A percentile compares a stretch with the other conserved stretches of the same genome.
Conservation (phyloP, 2,329 filamentous ascomycete species). For the Diaporthe vexans region DNA sequence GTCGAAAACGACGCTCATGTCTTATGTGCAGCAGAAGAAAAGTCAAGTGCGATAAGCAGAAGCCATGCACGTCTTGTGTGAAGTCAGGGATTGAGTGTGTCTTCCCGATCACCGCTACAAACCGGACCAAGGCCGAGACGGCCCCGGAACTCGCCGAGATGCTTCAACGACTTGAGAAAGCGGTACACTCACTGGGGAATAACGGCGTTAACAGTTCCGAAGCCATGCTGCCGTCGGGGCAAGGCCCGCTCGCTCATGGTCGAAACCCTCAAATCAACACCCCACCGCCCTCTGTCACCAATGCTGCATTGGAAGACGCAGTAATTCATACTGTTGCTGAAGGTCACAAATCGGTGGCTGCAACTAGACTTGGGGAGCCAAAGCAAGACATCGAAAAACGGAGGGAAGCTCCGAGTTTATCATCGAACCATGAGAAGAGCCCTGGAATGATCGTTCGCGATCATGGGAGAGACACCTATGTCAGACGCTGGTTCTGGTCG, state of each 20-base stretch:
- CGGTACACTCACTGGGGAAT: background rate
- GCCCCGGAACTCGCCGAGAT: background rate
- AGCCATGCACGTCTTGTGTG: background rate
- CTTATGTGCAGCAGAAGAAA: constrained; percentile 9
- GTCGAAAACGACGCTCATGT: background rate
- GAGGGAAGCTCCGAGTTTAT: background rate
- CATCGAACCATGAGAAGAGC: background rate
- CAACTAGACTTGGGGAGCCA: background rate
- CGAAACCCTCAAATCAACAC: background rate
- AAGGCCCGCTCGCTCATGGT: too few relatives aligned
- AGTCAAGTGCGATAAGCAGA: constrained; percentile 4
- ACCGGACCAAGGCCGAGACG: background rate
- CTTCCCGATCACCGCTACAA: background rate
- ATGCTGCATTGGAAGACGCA: too few relatives aligned
- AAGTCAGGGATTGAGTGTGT: background rate
- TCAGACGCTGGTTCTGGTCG: background rate
- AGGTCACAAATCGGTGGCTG: background rate
- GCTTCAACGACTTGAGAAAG: background rate
- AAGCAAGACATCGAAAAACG: background rate
- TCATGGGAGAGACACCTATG: background rate
- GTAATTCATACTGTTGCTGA: background rate
- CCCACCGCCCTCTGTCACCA: background rate
- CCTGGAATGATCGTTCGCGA: background rate
- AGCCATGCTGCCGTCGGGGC: background rate
- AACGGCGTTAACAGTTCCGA: background rate